Evolutionary conservation across 768 basidiomycete species (phyloP).

Genomic region (Amanita inopinata): DNA sequence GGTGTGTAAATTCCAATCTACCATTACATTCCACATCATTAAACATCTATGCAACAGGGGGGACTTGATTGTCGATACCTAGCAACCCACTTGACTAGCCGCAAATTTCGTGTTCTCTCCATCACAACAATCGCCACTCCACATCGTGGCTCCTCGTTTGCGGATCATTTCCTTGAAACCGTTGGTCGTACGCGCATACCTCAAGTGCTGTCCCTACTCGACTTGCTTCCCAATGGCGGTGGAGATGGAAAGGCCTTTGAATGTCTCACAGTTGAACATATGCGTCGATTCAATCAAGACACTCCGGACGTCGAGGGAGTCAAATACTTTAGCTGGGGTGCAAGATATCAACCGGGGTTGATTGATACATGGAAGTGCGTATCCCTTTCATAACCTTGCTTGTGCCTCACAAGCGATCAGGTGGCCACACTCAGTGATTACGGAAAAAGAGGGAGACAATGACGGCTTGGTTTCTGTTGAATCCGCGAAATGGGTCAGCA

Average conservation of each 20-base stretch:
- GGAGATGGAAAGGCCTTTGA: slow-evolving; percentile 95
- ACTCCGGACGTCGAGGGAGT: slow-evolving; percentile 74
- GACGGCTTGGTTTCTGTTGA: slow-evolving; percentile 88
- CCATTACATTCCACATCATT: slow-evolving; percentile 1
- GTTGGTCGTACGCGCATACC: slow-evolving; percentile 63
- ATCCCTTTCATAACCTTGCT: slow-evolving; percentile 11
- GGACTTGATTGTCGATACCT: slow-evolving; percentile 92
- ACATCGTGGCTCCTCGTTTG: slow-evolving; percentile 89
- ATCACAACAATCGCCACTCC: slow-evolving; percentile 94
- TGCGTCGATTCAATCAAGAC: slow-evolving; percentile 82
- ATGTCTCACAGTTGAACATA: slow-evolving; percentile 73
- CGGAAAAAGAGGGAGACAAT: slow-evolving; percentile 85
- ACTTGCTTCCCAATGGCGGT: slow-evolving; percentile 82
- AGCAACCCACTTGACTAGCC: slow-evolving; percentile 64
- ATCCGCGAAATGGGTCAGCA: slow-evolving; percentile 72
- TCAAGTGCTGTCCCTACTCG: slow-evolving; percentile 62
- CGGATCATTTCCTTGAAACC: slow-evolving; percentile 77
- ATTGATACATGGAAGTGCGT: slow-evolving; percentile 80
- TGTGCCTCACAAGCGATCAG: slow-evolving; percentile 13
- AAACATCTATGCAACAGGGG: slow-evolving; percentile 31
- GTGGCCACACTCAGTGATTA: slow-evolving; percentile 73
- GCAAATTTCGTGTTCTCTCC: slow-evolving; percentile 73
- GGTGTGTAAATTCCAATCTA: slow-evolving; percentile 44
- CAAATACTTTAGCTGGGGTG: slow-evolving; percentile 94
- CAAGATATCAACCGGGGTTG: slow-evolving; percentile 77